Conservation (phyloP, 108 stramenopile species). For the Skeletonema potamos region DNA sequence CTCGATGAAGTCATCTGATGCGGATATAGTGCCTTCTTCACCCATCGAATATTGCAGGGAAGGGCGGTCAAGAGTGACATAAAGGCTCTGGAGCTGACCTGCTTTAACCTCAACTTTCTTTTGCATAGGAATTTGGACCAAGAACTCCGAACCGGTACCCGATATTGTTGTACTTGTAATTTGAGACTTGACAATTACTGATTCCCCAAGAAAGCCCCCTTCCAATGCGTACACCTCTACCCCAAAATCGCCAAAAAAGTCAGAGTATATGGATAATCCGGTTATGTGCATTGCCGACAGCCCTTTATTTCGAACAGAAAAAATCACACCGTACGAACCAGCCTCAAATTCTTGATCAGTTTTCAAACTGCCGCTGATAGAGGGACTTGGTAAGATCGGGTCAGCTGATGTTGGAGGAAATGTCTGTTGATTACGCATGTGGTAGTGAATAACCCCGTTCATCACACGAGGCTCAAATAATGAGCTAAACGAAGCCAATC, state of each 20-base stretch:
- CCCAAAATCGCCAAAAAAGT: not conserved
- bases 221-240: not conserved
- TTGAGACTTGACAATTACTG: not conserved
- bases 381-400: not conserved
- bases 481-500: not conserved
- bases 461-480: constrained; percentile 1
- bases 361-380: not conserved
- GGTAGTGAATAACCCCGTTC: constrained; percentile 4
- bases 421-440: not conserved
- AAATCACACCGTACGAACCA: constrained; percentile 2
- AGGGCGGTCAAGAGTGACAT: constrained; percentile 2
- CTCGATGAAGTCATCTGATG: constrained; percentile 4
- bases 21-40: not conserved
- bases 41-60: not conserved
- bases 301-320: not conserved
- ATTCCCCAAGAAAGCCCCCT: not conserved
- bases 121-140: not conserved
- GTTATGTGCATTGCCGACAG: not conserved
- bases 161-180: not conserved
- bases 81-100: not conserved
- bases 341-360: not conserved
- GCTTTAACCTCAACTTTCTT: not conserved
- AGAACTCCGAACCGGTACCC: not conserved
- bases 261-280: not conserved
- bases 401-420: not conserved